Percentiles rank a stretch among this genome's conserved stretches.
These are phyloP conservation scores for Trichoderma gamsii DNA, from an alignment of 495 filamentous ascomycete genomes.

Conservation along the genomic window DNA sequence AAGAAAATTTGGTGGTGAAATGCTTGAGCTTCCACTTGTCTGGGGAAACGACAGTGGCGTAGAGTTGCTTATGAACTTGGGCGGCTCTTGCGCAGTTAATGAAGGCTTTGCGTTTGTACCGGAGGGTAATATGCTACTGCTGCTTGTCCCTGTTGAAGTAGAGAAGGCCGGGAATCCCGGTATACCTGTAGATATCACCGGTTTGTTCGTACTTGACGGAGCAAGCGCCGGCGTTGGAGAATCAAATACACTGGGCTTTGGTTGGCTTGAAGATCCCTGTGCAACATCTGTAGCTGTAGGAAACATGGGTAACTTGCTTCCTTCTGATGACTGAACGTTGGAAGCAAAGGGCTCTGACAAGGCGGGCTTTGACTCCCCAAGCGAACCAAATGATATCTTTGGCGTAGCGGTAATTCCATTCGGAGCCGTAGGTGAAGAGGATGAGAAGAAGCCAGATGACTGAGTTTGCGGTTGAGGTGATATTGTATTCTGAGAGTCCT, in stretches of 20 bases:
- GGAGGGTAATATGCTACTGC: neutral
- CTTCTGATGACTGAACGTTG: neutral
- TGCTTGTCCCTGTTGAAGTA: neutral
- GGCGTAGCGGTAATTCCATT: neutral
- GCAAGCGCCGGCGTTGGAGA: neutral
- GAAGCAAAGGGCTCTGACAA: neutral
- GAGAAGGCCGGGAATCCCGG: neutral
- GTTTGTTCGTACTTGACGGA: slow-evolving; percentile 21
- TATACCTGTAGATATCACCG: neutral
- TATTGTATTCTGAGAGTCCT: neutral
- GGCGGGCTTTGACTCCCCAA: neutral
- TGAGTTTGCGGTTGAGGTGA: neutral
- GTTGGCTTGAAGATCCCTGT: neutral
- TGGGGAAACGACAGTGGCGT: neutral
- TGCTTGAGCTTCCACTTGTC: neutral
- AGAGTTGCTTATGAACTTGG: neutral
- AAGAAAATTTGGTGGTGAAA: neutral
- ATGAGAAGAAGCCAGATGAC: neutral
- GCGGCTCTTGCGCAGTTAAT: neutral
- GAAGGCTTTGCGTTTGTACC: neutral
- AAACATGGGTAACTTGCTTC: neutral
- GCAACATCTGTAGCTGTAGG: neutral
- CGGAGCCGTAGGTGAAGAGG: neutral
- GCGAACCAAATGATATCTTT: neutral
- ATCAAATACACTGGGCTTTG: neutral